Percentiles rank a stretch among this genome's conserved stretches.
These are phyloP conservation scores for Lenzites betulinus DNA, from an alignment of 768 basidiomycete genomes.

Conservation along the genomic window DNA sequence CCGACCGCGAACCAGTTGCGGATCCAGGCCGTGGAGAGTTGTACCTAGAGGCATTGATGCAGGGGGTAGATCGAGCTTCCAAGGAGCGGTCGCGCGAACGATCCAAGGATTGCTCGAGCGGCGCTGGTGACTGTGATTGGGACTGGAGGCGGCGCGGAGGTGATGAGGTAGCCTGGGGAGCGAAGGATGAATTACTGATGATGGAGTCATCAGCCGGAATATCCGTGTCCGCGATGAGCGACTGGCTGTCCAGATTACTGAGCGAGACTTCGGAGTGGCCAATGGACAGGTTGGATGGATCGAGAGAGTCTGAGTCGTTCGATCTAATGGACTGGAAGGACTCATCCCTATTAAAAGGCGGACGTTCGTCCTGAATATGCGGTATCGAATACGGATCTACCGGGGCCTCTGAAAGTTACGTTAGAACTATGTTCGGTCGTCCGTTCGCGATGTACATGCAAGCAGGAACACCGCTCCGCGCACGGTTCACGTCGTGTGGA, in stretches of 20 bases:
- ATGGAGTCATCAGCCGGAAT: constrained; percentile 8
- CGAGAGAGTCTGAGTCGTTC: constrained; percentile 20
- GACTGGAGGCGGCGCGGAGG: constrained; percentile 4
- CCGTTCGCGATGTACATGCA: too few relatives aligned
- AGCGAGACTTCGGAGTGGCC: constrained; percentile 40
- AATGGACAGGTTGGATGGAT: constrained; percentile 29
- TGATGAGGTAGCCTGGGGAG: constrained; percentile 10
- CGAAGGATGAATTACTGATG: constrained; percentile 8
- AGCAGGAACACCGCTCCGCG: too few relatives aligned
- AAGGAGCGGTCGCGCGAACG: constrained; percentile 15
- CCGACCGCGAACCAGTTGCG: constrained; percentile 16
- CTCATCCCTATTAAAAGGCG: constrained; percentile 27
- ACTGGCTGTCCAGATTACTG: constrained; percentile 34
- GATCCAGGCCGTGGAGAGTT: constrained; percentile 20
- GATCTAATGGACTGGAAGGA: constrained; percentile 26
- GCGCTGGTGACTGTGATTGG: not conserved
- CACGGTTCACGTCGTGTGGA: too few relatives aligned
- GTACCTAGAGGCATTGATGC: constrained; percentile 16
- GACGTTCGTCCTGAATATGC: constrained; percentile 29
- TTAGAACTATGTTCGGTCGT: not conserved
- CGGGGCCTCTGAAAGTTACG: not conserved
- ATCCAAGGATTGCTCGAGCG: constrained; percentile 14
- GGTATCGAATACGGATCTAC: constrained; percentile 28
- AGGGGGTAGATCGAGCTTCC: constrained; percentile 16
- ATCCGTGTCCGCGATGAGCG: constrained; percentile 8